A percentile compares a stretch with the other conserved stretches of the same genome.
phyloP scores from a whole-genome alignment of 805 yeast species.

The Priceomyces haplophilus region DNA sequence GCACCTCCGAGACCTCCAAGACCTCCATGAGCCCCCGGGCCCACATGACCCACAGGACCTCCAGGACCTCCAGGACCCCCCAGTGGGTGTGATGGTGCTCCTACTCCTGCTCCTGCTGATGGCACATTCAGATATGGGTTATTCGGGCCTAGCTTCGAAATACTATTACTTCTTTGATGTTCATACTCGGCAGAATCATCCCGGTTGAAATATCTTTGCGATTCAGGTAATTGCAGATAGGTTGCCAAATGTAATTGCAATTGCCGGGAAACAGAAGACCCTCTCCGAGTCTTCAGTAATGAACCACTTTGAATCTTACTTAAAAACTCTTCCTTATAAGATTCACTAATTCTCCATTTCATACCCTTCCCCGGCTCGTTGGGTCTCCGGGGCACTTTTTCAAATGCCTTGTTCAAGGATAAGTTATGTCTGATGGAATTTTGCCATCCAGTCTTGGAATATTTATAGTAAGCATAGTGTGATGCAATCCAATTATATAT shows the following conservation, averaged over 20 bases:
- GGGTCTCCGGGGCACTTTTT: constrained; percentile 91
- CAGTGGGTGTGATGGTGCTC: no score
- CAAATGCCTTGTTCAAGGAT: constrained; percentile 94
- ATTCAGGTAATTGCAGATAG: constrained; percentile 51
- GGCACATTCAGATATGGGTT: constrained; percentile 14
- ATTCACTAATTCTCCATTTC: constrained; percentile 95
- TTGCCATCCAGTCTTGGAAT: constrained; percentile 96
- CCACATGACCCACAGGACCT: no score
- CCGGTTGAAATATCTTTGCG: constrained; percentile 27
- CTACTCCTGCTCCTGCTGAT: no score
- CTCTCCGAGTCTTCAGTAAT: constrained; percentile 69
- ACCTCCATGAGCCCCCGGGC: no score
- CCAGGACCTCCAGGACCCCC: no score
- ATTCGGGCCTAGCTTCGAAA: constrained; percentile 21
- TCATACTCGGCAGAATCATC: constrained; percentile 19
- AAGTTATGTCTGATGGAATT: constrained; percentile 94
- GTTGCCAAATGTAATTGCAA: constrained; percentile 70
- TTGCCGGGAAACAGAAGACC: constrained; percentile 77
- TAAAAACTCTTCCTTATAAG: constrained; percentile 79
- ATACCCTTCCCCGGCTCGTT: constrained; percentile 98
- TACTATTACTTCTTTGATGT: constrained; percentile 15
- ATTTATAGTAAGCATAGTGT: constrained; percentile 88
- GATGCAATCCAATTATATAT: constrained; percentile 87
- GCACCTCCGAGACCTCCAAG: no score
- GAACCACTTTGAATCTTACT: constrained; percentile 76